Evolutionary conservation across 2,329 filamentous ascomycete genomes (phyloP), one percentile per base, ranked within the genome.

Genomic region (Botrytis porri): DNA sequence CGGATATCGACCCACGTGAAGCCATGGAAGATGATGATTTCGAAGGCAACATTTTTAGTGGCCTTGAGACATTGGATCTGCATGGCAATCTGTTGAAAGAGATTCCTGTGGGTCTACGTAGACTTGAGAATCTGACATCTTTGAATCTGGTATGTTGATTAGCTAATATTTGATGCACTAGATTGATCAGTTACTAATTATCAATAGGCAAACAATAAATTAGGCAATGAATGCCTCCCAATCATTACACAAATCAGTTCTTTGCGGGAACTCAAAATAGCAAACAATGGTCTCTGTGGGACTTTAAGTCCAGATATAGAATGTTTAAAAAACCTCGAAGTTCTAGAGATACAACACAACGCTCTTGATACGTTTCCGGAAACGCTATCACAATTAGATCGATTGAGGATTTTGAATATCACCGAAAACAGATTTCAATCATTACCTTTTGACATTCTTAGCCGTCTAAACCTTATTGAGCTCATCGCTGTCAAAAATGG

Each of bases 291-390:
- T 25, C 83, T 97, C 9, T 87, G 88, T 64, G 94, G 93, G 0
- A 84, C 88, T 1, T 83, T 98, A 4, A 87, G 91, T 62, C 79
- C 88, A 0, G 85, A 84, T n/a, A 85, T 97, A 45, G 84, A 87
- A 35, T 85, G 85, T 9, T 84, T 98, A 25, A 83, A 82, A 51
- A 89, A 90, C 69, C 85, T 99, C 0, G 94, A 98, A 80, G 87
- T 90, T 29, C 84, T 98, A 14, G 95, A 98, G 75, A 80, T 98
- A 14, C 93, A 93, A 75, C 88, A 88, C 22, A 99, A 99, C 82
- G 88, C 89, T 74, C 86, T 99, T 32, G 89, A 90, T 12, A 85
- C 86, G 1, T 84, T 99, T 25, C 93, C 94, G 0, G 83, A 87
- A 16, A 87, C 88, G 20, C 80, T 98, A 2, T 86, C 86, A n/a